Base-by-base conservation (phyloP, 2,329 filamentous ascomycete species). In the Escovopsis sp. region DNA sequence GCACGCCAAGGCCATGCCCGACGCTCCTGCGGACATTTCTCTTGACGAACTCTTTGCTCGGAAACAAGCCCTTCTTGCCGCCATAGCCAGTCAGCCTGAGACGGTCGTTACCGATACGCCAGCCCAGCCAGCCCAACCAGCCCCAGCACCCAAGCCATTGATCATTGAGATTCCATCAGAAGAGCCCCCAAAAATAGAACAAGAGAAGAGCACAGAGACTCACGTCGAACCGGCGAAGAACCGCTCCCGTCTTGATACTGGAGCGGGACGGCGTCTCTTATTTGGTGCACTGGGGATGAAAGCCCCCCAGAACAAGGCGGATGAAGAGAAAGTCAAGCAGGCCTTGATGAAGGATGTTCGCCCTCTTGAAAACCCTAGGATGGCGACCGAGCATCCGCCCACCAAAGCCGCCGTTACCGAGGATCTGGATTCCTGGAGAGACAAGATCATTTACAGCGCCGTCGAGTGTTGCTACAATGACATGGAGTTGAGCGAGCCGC, bases 381-480 rank as follows among this genome's bases (percentile, higher is more conserved):
- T 62, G 37, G 41, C 43, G n/a, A n/a, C 11, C 7, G 46, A 54
- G 11, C 45, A 45, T 28, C 8, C n/a, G 6, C 32, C 28, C 5
- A 36, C 19, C 6, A 18, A 32, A n/a, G 45, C 51, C 4, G 43
- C 46, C 26, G 35, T 45, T 4, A 58, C 63, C 12, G 59, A 64
- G 37, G 69, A 76, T 37, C 62, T 71, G 1, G 70, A 82, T 28
- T 70, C 74, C 19, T 95, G 88, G 88, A 75, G 75, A 50, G 65
- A 75, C 4, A 85, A 78, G 50, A 80, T 95, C 46, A 72, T 67
- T 10, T 77, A 94, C 47, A 73, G 75, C 23, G 88, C 85, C 19
- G 84, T 93, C 1, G 89, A 96, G 58, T 95, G 88, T 60, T 76
- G 78, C 47, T 71, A 83, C n/a, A 73, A 83, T 28, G 73, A 70